Evolutionary conservation across 2,329 filamentous ascomycete genomes (phyloP).

Genomic region (Trichoderma harzianum): DNA sequence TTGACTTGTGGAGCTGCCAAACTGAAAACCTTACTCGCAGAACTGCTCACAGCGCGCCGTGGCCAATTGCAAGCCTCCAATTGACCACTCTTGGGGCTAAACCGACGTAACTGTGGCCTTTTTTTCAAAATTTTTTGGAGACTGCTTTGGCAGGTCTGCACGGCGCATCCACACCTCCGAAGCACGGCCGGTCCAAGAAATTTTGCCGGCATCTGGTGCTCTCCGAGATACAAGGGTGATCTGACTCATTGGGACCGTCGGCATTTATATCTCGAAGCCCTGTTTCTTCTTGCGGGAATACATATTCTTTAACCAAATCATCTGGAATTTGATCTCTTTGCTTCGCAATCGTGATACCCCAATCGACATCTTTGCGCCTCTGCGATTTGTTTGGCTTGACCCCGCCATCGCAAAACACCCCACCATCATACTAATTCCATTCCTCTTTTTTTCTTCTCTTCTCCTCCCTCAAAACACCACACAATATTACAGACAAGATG

Average conservation of each 20-base stretch:
- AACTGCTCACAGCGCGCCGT: background rate
- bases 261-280: background rate
- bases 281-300: background rate
- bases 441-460: background rate
- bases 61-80: background rate
- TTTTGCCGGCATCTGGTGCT: constrained; percentile 2
- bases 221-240: constrained; percentile 5
- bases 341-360: constrained; percentile 1
- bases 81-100: constrained; percentile 4
- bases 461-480: background rate
- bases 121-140: background rate
- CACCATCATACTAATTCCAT: background rate
- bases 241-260: constrained; percentile 12
- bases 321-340: background rate
- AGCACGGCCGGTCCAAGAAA: constrained; percentile 12
- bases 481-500: constrained; percentile 31
- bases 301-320: background rate
- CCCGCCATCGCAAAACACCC: constrained; percentile 9
- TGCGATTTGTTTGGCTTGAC: constrained; percentile 4
- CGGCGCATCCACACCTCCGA: constrained; percentile 16
- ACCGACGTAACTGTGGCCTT: constrained; percentile 10
- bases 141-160: background rate
- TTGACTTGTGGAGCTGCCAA: background rate
- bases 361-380: background rate
- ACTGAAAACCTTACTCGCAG: background rate